Evolutionary conservation across 306 rosid genomes (phyloP), one percentile per base, ranked within the genome.

Genomic region (Argentina anserina): DNA sequence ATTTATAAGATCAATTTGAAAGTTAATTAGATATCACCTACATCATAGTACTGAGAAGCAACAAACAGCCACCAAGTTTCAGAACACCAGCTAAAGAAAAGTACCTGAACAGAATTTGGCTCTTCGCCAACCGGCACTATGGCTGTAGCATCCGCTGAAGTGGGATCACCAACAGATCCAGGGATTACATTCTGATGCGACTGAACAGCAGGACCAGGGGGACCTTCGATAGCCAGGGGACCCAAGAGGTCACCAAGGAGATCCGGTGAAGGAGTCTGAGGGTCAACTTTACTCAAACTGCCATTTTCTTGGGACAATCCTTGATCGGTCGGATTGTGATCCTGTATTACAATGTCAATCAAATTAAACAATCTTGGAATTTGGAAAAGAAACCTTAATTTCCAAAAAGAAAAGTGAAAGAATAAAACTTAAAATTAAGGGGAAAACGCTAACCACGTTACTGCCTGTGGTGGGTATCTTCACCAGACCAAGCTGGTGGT

Each of bases 151-250:
- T 95, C 97, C 63, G 66, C 86, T 69, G 69, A 81, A 79, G 42
- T 69, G 63, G 79, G 76, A 75, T 77, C 78, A 53, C 71, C 88
- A 61, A 89, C 96, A 74, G 76, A 55, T 70, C 86, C 93, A 31
- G 88, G 73, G 84, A 37, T 72, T 74, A 79, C 49, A 77, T 60
- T 79, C 9, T 75, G 81, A 56, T 80, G 89, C 50, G 86, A 73
- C 63, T 78, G 87, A 72, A 40, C 83, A 80, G 67, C 52, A 77
- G 65, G 65, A 69, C 87, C n/a, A 1, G 97, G 96, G 79, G 97
- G 97, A 53, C 93, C 99, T 86, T 88, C 99, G 74, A 95, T 90
- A 76, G 97, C 99, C 84, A 94, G 81, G 33, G 98, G 90, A 79
- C 96, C 95, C 85, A 95, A 86, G 62, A 95, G 86, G 81, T 95